These are phyloP conservation scores for Lizonia empirigonia DNA, from an alignment of 2,329 filamentous ascomycete genomes.

Conservation along the genomic window DNA sequence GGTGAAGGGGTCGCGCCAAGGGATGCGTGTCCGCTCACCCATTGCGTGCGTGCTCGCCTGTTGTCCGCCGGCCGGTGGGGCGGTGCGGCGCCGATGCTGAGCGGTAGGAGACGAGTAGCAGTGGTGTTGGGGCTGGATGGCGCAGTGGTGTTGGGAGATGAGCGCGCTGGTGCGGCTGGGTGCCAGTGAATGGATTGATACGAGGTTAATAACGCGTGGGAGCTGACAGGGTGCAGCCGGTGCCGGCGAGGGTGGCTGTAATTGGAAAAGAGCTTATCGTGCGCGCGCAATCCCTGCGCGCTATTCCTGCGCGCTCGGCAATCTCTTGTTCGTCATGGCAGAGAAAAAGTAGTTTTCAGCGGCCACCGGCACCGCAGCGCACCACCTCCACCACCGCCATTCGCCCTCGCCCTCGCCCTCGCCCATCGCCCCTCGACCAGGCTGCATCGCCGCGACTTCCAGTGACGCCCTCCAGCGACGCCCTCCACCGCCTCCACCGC, in stretches of 20 bases:
- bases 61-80: conserved; percentile 3
- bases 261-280: conserved; percentile 16
- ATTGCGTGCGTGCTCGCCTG: conserved; percentile 4
- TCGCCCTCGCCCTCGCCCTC: neutral
- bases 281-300: neutral
- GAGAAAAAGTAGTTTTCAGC: conserved; percentile 32
- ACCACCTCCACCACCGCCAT: neutral
- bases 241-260: conserved; percentile 5
- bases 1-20: conserved; percentile 4
- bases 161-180: neutral
- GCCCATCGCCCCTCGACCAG: neutral
- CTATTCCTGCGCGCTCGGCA: conserved; percentile 4
- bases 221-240: neutral
- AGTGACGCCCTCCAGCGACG: conserved; percentile 3
- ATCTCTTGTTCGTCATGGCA: conserved; percentile 32
- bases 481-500: neutral
- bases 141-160: neutral
- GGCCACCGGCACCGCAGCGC: neutral
- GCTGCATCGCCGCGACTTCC: conserved; percentile 12
- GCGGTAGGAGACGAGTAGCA: neutral
- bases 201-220: neutral
- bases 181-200: neutral
- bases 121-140: neutral
- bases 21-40: conserved; percentile 10
- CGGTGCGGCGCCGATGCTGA: conserved; percentile 13